Evolutionary conservation across 257 asterid genomes (phyloP), one percentile per base, ranked within the genome.

Genomic region (Jacaranda mimosifolia): DNA sequence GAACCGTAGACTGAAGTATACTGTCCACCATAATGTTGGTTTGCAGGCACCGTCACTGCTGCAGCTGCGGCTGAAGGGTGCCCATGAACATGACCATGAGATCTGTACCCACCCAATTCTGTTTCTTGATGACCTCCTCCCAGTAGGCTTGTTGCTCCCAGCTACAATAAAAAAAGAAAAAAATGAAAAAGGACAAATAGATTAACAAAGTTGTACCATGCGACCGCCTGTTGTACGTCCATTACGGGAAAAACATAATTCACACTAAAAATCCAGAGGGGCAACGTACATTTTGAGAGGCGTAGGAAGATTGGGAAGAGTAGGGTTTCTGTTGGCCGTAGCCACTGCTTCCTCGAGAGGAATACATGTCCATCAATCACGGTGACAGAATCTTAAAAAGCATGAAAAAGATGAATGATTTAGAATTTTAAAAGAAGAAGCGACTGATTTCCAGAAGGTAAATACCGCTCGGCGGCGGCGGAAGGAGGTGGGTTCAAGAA

Each of bases 1-100:
- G 98, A 90, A 62, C 92, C 91, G 76, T 92, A 94, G 15, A 81
- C 83, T 21, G 95, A 84, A 84, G 83, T 79, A 71, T 92, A 95
- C 83, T 92, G 96, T 68, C 92, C 97, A 2, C 90, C 91, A 72
- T 85, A 91, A 82, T 82, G 93, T 8, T 90, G 86, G 36, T 83
- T 52, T 59, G 90, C 80, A 36, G 88, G 75, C 52, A 56, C 76
- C 21, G 78, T 66, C 68, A 4, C 84, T 8, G 88, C 80, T 6
- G 64, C 70, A n/a, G 63, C 82, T 21, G 89, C 71, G n/a, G 90
- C 83, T 35, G 90, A 84, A 52, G 87, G 86, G 74, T 84, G 91
- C 68, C 90, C 83, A 55, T 87, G 94, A 67, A 72, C 83, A 75
- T 85, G 90, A 59, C 89, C 80, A 77, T 86, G 95, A 75, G 77